Evolutionary conservation across 2,329 filamentous ascomycete genomes (phyloP).

Genomic region (Sporothrix globosa): DNA sequence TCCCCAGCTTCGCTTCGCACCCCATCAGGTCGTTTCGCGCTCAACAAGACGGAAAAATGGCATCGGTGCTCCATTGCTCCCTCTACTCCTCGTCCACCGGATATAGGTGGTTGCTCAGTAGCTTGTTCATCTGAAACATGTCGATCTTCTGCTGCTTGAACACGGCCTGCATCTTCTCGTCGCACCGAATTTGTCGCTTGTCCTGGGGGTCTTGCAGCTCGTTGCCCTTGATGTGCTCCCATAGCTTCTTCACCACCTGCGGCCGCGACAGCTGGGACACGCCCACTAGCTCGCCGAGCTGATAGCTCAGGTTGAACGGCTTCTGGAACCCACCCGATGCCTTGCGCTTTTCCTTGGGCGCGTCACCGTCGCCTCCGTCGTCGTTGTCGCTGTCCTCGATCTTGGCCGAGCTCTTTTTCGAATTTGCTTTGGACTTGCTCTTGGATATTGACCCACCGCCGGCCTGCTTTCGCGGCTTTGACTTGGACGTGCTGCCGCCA

Average conservation of each 20-base stretch:
- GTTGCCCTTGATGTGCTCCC: constrained; percentile 89
- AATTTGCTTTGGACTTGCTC: constrained; percentile 60
- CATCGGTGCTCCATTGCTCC: no score
- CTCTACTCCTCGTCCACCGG: constrained; percentile 68
- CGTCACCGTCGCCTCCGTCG: constrained; percentile 75
- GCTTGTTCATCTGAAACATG: constrained; percentile 99
- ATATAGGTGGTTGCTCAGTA: constrained; percentile 87
- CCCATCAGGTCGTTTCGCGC: not conserved
- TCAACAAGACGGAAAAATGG: no score
- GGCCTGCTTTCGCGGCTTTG: constrained; percentile 55
- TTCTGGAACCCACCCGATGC: constrained; percentile 94
- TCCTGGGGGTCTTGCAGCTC: constrained; percentile 88
- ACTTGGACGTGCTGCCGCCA: constrained; percentile 63
- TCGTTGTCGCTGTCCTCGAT: constrained; percentile 67
- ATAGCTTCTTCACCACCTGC: constrained; percentile 94
- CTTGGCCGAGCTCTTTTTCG: constrained; percentile 52
- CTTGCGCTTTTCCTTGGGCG: constrained; percentile 71
- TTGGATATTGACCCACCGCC: constrained; percentile 42
- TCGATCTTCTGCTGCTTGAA: constrained; percentile 91
- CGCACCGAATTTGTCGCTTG: constrained; percentile 90
- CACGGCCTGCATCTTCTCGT: constrained; percentile 86
- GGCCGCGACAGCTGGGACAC: constrained; percentile 85
- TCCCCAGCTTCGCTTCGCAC: not conserved
- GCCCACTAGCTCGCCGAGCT: constrained; percentile 70
- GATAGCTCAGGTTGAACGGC: constrained; percentile 72